These are phyloP conservation scores for Suillus spraguei DNA, from an alignment of 768 basidiomycete species.

Conservation along the genomic window DNA sequence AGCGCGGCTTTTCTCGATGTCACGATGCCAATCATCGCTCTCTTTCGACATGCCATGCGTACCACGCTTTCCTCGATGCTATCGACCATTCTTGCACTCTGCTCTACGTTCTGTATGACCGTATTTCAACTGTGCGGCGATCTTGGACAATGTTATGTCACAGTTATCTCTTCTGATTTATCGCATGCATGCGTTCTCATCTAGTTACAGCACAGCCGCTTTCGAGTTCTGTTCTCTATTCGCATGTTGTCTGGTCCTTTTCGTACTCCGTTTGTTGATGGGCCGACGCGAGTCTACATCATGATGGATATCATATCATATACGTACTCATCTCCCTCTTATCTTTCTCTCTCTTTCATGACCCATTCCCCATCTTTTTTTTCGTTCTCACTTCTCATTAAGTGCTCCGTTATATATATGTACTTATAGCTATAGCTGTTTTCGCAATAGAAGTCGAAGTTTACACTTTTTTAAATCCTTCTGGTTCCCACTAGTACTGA, in stretches of 20 bases:
- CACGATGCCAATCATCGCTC: neutral
- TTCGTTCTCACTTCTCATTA: neutral
- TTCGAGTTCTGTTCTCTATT: constrained; percentile 20
- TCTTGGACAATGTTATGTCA: constrained; percentile 23
- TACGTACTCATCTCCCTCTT: constrained; percentile 12
- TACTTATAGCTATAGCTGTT: constrained; percentile 26
- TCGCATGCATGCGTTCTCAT: constrained; percentile 26
- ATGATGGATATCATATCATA: constrained; percentile 7
- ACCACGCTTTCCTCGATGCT: constrained; percentile 2
- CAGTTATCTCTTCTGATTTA: constrained; percentile 26
- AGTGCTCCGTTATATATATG: constrained; percentile 21
- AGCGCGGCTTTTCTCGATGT: neutral
- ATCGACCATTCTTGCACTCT: constrained; percentile 5
- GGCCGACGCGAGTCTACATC: constrained; percentile 5
- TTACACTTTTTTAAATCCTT: neutral
- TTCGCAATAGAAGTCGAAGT: neutral
- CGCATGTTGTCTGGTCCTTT: constrained; percentile 9
- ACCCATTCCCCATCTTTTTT: neutral
- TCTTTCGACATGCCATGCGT: neutral
- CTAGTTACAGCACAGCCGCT: constrained; percentile 16
- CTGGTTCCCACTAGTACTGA: neutral
- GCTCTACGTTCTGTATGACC: constrained; percentile 11
- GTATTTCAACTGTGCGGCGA: constrained; percentile 12
- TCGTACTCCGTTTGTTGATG: neutral
- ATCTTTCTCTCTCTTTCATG: constrained; percentile 15